These are phyloP conservation scores for Beverwykella pulmonaria DNA, from an alignment of 495 filamentous ascomycete species.

Conservation along the genomic window DNA sequence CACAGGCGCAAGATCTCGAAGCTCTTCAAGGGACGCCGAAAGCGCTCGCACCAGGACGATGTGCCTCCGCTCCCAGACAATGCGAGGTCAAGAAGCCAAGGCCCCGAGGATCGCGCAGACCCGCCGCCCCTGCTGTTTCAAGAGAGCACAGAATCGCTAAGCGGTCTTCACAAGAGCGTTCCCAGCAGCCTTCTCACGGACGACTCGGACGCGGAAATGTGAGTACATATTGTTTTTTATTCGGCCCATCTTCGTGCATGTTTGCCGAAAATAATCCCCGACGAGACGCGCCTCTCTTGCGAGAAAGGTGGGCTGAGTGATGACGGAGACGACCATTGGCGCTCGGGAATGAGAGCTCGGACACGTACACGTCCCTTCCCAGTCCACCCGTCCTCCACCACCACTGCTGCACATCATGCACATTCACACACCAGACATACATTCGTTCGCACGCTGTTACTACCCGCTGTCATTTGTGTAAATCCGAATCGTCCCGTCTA, in stretches of 20 bases:
- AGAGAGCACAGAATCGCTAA: conserved; percentile 44
- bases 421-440: background rate
- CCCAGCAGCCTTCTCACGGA: conserved; percentile 65
- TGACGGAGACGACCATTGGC: background rate
- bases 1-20: conserved; percentile 55
- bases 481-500: background rate
- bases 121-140: background rate
- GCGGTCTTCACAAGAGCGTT: conserved; percentile 48
- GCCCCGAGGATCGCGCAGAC: background rate
- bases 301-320: background rate
- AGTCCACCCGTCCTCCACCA: background rate
- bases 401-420: background rate
- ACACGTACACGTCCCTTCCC: background rate
- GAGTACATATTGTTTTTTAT: conserved; percentile 48
- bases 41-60: conserved; percentile 27
- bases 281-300: background rate
- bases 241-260: conserved; percentile 10
- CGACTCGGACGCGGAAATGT: conserved; percentile 72
- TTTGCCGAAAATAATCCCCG: background rate
- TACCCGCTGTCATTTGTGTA: background rate
- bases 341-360: conserved; percentile 1
- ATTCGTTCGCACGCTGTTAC: background rate
- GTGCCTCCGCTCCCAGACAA: conserved; percentile 30
- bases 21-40: conserved; percentile 55
- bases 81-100: background rate